Evolutionary conservation across 1,284 basidiomycete species (phyloP), one percentile per base, ranked within the genome.

Genomic region (Retiboletus flavoniger): DNA sequence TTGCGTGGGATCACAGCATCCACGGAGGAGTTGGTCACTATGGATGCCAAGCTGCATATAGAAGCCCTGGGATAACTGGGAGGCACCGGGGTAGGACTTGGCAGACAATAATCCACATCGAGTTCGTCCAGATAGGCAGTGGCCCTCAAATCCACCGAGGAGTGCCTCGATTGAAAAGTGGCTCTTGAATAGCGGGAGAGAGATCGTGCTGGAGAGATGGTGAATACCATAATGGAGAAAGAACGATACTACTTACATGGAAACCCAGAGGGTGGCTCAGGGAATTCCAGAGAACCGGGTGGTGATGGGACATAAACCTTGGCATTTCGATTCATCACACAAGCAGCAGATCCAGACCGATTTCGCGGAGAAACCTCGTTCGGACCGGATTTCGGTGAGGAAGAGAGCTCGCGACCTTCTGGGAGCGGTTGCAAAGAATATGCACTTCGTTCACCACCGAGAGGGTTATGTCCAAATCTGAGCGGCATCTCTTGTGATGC

Each of bases 31-130:
- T 79, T 77, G 0, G 83, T 82, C 70, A 81, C 72, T 59, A 84
- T 68, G 2, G 85, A 85, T 45, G 79, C 78, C 57, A 88, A 73
- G 55, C 83, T 87, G 43, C 74, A 75, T 51, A 82, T 74, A 6
- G 84, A 85, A 42, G 75, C 73, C 34, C 81, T 66, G 29, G 68
- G 60, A 6, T 50, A 64, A 55, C 59, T 64, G n/a, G 63, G 60
- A 50, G 69, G 61, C 41, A 72, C 71, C 8, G 70, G 63, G 36
- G 68, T 67, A 9, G 70, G 65, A 47, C 64, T 60, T 8, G 78
- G 72, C 21, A 82, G 62, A 19, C 65, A 65, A n/a, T 82, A 60
- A 32, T 74, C 66, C 4, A 82, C 70, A 17, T 69, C 77, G 11
- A 69, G 65, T 39, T 69, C 70, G 9, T 78, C 75, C 29, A 77